Percentiles rank a stretch among this genome's conserved stretches.
phyloP scores from a whole-genome alignment of 1,139 yeast genomes.

The Candida frijolesensis region DNA sequence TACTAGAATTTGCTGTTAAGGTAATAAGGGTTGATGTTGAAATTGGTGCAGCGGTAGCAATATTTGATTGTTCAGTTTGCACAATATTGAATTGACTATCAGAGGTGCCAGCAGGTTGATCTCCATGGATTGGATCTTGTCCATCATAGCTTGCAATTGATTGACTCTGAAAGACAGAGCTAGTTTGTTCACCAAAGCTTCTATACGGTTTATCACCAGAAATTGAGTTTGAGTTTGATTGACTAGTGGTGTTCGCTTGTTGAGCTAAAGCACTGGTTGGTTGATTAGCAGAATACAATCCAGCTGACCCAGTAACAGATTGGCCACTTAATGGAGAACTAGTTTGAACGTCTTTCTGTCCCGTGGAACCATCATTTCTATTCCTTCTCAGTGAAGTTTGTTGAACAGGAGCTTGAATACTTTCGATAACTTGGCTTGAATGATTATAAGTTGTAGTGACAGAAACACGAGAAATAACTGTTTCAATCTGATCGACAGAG shows the following conservation, averaged over 20 bases:
- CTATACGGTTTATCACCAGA: too few species aligned
- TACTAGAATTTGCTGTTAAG: not conserved
- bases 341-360: not conserved
- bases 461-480: not conserved
- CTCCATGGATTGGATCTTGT: not conserved
- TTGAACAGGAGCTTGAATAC: slow-evolving; percentile 6
- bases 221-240: too few species aligned
- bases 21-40: not conserved
- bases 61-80: too few species aligned
- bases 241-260: not conserved
- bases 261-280: not conserved
- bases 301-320: not conserved
- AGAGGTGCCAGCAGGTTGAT: not conserved
- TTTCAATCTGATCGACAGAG: slow-evolving; percentile 9
- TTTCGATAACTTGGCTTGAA: not conserved
- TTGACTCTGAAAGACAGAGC: too few species aligned
- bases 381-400: not conserved
- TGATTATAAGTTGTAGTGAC: slow-evolving; percentile 3
- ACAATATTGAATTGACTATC: not conserved
- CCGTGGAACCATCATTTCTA: not conserved
- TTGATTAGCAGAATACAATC: not conserved
- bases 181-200: too few species aligned
- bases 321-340: not conserved
- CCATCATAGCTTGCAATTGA: too few species aligned
- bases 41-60: not conserved